A percentile compares a stretch with the other conserved stretches of the same genome.
These are phyloP conservation scores for Tolypocladium tundrense DNA, from an alignment of 2,329 filamentous ascomycete genomes.

Conservation along the genomic window DNA sequence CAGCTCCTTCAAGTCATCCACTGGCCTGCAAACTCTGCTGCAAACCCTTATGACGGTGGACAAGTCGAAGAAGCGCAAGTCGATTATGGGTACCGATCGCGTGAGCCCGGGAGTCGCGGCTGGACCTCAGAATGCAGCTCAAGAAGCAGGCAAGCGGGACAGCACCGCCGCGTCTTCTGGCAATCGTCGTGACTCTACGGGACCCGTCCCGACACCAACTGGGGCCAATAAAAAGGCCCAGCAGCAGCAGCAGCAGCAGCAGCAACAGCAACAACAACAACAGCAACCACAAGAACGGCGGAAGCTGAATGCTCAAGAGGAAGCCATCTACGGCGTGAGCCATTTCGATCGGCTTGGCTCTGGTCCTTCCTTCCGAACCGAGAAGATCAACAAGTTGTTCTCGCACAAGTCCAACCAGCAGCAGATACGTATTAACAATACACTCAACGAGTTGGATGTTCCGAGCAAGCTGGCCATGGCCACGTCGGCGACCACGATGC, in stretches of 20 bases:
- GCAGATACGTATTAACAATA: constrained; percentile 63
- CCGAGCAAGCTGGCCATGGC: constrained; percentile 62
- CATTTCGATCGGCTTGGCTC: constrained; percentile 76
- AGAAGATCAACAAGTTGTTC: constrained; percentile 69
- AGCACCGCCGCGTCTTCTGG: constrained; percentile 39
- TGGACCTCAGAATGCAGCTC: constrained; percentile 26
- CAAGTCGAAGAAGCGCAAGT: constrained; percentile 81
- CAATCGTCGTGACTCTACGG: constrained; percentile 20
- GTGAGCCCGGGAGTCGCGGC: constrained; percentile 32
- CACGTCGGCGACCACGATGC: constrained; percentile 58
- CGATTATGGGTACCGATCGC: constrained; percentile 51
- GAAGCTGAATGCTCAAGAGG: constrained; percentile 65
- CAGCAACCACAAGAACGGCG: constrained; percentile 44
- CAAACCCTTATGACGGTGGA: constrained; percentile 75
- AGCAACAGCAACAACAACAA: constrained; percentile 14
- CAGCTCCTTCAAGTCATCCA: constrained; percentile 67
- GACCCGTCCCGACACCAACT: constrained; percentile 22
- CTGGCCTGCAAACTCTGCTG: constrained; percentile 68
- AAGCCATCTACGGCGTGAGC: constrained; percentile 71
- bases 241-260: constrained; percentile 22
- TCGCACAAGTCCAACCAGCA: constrained; percentile 68
- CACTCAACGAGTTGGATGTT: constrained; percentile 62
- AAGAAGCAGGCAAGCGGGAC: constrained; percentile 35
- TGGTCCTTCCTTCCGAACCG: constrained; percentile 83
- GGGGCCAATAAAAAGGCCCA: constrained; percentile 39